These are phyloP conservation scores for Raffaelea albimanens DNA, from an alignment of 2,329 filamentous ascomycete genomes.

Conservation along the genomic window DNA sequence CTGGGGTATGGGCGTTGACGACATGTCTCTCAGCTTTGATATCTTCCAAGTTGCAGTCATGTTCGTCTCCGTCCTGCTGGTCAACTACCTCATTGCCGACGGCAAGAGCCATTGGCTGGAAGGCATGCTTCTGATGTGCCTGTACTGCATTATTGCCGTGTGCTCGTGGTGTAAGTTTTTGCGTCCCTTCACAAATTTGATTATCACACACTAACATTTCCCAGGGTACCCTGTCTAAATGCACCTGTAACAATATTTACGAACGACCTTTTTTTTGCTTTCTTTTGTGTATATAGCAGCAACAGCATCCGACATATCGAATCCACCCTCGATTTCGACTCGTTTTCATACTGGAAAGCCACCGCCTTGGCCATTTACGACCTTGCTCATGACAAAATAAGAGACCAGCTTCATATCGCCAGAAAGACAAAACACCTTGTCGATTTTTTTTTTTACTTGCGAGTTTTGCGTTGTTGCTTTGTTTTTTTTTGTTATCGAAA, in stretches of 20 bases:
- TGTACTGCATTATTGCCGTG: conserved; percentile 71
- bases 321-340: background rate
- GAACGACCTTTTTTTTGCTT: background rate
- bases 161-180: conserved; percentile 50
- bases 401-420: too few relatives aligned
- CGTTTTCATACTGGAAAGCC: background rate
- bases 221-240: conserved; percentile 6
- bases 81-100: conserved; percentile 79
- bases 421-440: background rate
- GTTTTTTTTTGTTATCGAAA: background rate
- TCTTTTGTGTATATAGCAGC: background rate
- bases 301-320: conserved; percentile 1
- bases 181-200: background rate
- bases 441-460: background rate
- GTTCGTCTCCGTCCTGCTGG: conserved; percentile 74
- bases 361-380: background rate
- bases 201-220: too few relatives aligned
- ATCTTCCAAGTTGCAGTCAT: conserved; percentile 80
- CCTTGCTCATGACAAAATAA: background rate
- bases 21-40: conserved; percentile 79
- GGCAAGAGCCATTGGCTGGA: conserved; percentile 79
- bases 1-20: conserved; percentile 61
- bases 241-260: background rate
- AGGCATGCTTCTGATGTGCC: conserved; percentile 63
- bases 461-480: background rate